A percentile compares a stretch with the other conserved stretches of the same genome.
Evolutionary conservation across 1,139 yeast genomes (phyloP).

Genomic region (Eremothecium gossypii): DNA sequence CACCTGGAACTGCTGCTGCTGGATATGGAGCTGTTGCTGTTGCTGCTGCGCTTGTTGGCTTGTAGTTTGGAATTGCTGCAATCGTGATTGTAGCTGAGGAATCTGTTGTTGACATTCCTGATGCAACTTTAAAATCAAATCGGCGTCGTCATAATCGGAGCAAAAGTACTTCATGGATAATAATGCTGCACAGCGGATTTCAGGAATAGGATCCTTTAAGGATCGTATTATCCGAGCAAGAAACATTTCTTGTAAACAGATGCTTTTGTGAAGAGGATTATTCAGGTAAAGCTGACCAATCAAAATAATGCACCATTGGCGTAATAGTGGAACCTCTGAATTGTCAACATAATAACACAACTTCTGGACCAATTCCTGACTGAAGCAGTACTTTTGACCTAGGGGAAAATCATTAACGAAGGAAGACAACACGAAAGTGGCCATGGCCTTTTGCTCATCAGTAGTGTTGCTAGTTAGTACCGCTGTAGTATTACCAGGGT

Average conservation of each 20-base stretch:
- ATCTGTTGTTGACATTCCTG: slow-evolving; percentile 28
- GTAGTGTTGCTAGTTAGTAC: slow-evolving; percentile 30
- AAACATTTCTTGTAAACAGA: slow-evolving; percentile 58
- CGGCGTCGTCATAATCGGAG: slow-evolving; percentile 38
- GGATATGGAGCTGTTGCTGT: slow-evolving; percentile 16
- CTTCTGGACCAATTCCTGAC: slow-evolving; percentile 61
- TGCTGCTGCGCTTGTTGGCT: slow-evolving; percentile 17
- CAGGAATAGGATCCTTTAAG: slow-evolving; percentile 86
- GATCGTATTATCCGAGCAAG: slow-evolving; percentile 47
- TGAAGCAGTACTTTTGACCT: slow-evolving; percentile 75
- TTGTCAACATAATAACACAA: slow-evolving; percentile 57
- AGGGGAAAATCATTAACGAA: slow-evolving; percentile 72
- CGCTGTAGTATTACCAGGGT: slow-evolving; percentile 11
- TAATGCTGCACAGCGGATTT: slow-evolving; percentile 79
- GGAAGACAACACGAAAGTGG: slow-evolving; percentile 79
- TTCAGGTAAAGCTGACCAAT: slow-evolving; percentile 70
- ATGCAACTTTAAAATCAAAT: slow-evolving; percentile 22
- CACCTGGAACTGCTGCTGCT: slow-evolving; percentile 19
- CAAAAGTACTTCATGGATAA: slow-evolving; percentile 66
- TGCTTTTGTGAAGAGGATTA: slow-evolving; percentile 68
- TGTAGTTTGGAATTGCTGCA: slow-evolving; percentile 23
- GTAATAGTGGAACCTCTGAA: slow-evolving; percentile 72
- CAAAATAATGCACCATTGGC: slow-evolving; percentile 87
- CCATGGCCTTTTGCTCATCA: slow-evolving; percentile 90
- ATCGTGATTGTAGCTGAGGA: slow-evolving; percentile 27